Conservation (phyloP, 768 basidiomycete genomes). For the Xerocomus spinulosus region DNA sequence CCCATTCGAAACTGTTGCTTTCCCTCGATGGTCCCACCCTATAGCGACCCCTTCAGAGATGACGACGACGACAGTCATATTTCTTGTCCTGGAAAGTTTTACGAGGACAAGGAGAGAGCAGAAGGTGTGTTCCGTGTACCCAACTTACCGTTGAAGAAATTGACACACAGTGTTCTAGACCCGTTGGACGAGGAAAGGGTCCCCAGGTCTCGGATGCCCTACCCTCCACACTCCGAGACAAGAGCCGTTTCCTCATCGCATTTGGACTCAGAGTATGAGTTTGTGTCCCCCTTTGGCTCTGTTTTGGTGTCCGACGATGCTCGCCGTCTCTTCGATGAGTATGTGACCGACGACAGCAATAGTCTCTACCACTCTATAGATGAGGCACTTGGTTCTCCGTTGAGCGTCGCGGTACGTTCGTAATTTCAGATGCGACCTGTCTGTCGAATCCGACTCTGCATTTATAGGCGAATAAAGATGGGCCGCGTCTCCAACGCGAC, state of each 20-base stretch:
- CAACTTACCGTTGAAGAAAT: too few species aligned
- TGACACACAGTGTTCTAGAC: too few species aligned
- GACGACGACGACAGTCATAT: not conserved
- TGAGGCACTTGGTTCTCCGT: not conserved
- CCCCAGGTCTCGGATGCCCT: too few species aligned
- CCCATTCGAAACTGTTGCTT: too few species aligned
- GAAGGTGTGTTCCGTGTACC: too few species aligned
- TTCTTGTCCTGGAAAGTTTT: constrained; percentile 5
- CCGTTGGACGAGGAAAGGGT: too few species aligned
- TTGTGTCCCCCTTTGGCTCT: too few species aligned
- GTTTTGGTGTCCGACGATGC: not conserved
- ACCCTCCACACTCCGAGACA: too few species aligned
- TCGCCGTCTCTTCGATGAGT: not conserved
- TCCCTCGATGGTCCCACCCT: constrained; percentile 7
- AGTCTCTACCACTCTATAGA: constrained; percentile 9
- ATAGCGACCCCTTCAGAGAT: constrained; percentile 1
- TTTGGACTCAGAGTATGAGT: not conserved
- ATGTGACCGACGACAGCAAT: constrained; percentile 7
- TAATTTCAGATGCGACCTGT: too few species aligned
- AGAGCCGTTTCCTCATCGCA: not conserved
- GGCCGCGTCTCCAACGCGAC: too few species aligned
- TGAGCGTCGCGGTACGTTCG: not conserved
- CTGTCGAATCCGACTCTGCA: too few species aligned
- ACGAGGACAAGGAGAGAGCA: constrained; percentile 23
- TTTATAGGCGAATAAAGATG: too few species aligned